These are phyloP conservation scores for Spiraea crenata DNA, from an alignment of 331 rosid species.

Conservation along the genomic window DNA sequence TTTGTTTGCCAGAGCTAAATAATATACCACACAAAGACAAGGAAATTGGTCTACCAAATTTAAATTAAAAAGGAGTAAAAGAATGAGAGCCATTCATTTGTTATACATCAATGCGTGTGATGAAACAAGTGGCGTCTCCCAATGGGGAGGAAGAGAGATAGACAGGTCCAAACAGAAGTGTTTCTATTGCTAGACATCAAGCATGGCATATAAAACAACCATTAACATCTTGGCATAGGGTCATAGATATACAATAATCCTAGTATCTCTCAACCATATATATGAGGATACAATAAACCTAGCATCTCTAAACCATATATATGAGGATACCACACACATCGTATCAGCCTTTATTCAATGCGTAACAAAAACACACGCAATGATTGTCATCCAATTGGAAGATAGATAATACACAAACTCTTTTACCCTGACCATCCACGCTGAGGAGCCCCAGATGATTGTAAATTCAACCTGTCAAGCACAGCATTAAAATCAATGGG, in stretches of 20 bases:
- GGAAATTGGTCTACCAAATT: too few relatives aligned
- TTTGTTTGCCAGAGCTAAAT: too few relatives aligned
- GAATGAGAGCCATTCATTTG: too few relatives aligned
- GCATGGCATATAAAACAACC: conserved; percentile 8
- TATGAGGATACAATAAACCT: conserved; percentile 31
- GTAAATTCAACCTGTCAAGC: conserved; percentile 78
- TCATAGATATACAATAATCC: conserved; percentile 24
- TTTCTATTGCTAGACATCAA: not conserved
- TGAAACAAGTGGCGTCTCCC: too few relatives aligned
- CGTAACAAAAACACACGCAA: conserved; percentile 84
- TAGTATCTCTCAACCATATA: conserved; percentile 30
- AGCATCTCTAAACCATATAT: conserved; percentile 30
- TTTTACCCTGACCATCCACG: conserved; percentile 76
- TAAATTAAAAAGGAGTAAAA: too few relatives aligned
- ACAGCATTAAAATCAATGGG: conserved; percentile 82
- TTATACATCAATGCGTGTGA: too few relatives aligned
- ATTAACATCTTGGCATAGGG: conserved; percentile 1
- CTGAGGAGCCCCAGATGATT: conserved; percentile 61
- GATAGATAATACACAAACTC: conserved; percentile 16
- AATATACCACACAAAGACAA: too few relatives aligned
- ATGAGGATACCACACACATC: conserved; percentile 16
- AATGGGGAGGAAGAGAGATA: not conserved
- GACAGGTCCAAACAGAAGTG: not conserved
- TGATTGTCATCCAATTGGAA: conserved; percentile 35
- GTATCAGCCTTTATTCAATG: conserved; percentile 74